A percentile compares a stretch with the other conserved stretches of the same genome.
phyloP scores from a whole-genome alignment of 768 basidiomycete genomes.

The Lentinula guzmanii region DNA sequence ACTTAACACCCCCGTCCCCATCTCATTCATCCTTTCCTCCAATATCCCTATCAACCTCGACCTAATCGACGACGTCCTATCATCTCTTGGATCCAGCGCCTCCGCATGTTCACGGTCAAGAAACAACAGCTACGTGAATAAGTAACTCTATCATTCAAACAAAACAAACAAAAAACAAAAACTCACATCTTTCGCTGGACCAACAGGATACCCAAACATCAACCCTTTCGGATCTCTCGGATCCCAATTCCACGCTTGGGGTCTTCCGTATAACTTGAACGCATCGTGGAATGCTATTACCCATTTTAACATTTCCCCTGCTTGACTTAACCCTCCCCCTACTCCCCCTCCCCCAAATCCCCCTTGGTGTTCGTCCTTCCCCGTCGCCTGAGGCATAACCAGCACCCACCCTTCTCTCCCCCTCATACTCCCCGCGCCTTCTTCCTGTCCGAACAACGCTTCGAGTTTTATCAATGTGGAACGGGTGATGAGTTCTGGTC shows the following conservation, averaged over 20 bases:
- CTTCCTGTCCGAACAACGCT: constrained; percentile 71
- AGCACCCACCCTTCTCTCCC: constrained; percentile 80
- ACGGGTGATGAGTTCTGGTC: constrained; percentile 83
- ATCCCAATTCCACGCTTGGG: constrained; percentile 84
- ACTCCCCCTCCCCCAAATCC: no score
- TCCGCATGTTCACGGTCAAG: constrained; percentile 81
- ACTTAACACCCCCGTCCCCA: no score
- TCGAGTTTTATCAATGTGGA: constrained; percentile 93
- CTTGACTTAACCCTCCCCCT: constrained; percentile 43
- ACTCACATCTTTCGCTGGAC: constrained; percentile 74
- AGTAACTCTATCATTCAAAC: neutral
- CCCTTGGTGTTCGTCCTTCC: neutral
- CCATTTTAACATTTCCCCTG: constrained; percentile 89
- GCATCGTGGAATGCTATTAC: constrained; percentile 85
- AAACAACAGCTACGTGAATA: constrained; percentile 62
- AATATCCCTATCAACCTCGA: constrained; percentile 57
- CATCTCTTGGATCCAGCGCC: constrained; percentile 68
- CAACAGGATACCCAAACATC: constrained; percentile 94
- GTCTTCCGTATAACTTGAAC: constrained; percentile 86
- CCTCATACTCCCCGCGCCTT: constrained; percentile 57
- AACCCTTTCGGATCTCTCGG: constrained; percentile 73
- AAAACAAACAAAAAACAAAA: neutral
- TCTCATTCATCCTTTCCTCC: constrained; percentile 53
- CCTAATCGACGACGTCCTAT: constrained; percentile 68
- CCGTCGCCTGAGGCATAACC: constrained; percentile 82